Evolutionary conservation across 2,329 filamentous ascomycete species (phyloP).

Genomic region (Stenocarpella maydis): DNA sequence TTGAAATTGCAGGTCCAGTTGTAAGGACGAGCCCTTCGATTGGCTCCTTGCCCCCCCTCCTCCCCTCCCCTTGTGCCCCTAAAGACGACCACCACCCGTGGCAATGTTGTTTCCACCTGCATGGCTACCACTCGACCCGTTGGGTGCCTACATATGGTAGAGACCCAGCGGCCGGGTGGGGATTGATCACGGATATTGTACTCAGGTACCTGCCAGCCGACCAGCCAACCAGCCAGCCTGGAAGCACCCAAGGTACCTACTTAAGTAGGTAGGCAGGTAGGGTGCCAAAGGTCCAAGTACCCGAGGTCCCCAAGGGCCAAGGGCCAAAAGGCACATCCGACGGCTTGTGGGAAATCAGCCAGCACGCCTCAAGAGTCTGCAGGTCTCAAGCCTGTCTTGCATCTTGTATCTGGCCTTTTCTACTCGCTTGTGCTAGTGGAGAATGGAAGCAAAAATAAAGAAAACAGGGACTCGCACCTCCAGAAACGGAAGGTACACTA

Average conservation of each 20-base stretch:
- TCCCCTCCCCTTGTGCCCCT: constrained; percentile 10
- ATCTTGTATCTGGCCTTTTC: background rate
- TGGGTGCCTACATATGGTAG: constrained; percentile 22
- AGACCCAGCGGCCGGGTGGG: constrained; percentile 11
- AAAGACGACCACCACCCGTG: constrained; percentile 4
- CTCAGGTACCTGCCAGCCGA: background rate
- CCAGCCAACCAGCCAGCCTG: too few species aligned
- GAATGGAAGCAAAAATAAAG: background rate
- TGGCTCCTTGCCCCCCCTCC: constrained; percentile 8
- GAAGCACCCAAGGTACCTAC: too few species aligned
- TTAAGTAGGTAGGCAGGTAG: too few species aligned
- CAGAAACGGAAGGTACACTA: too few species aligned
- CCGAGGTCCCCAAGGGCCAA: background rate
- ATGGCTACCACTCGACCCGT: constrained; percentile 15
- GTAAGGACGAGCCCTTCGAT: constrained; percentile 17
- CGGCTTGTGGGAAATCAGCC: constrained; percentile 7
- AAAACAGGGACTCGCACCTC: background rate
- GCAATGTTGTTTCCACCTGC: constrained; percentile 20
- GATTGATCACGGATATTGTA: constrained; percentile 19
- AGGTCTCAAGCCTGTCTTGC: constrained; percentile 13
- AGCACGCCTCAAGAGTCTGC: constrained; percentile 4
- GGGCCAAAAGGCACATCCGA: constrained; percentile 10
- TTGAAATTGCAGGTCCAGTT: constrained; percentile 27
- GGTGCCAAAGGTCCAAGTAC: too few species aligned
- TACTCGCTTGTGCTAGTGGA: background rate